Evolutionary conservation across 768 basidiomycete species (phyloP).

Genomic region (Mrakia frigida): DNA sequence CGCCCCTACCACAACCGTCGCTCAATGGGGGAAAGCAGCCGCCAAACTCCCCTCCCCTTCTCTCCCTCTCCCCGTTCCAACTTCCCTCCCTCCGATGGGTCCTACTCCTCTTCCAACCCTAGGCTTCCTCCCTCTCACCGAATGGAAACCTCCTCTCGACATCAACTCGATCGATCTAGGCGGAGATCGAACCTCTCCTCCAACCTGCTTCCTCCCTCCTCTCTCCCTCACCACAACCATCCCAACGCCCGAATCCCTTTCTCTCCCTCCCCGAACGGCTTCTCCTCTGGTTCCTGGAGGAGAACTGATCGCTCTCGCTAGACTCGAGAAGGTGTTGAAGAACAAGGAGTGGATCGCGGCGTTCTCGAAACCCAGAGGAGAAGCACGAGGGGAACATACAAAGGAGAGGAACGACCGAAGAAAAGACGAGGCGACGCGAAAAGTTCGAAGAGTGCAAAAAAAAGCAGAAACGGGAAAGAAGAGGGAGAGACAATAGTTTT

Average conservation of each 20-base stretch:
- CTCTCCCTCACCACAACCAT: slow-evolving; percentile 32
- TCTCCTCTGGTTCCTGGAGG: slow-evolving; percentile 40
- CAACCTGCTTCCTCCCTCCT: slow-evolving; percentile 5
- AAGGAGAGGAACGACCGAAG: neutral
- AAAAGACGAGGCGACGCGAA: neutral
- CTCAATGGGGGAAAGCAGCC: slow-evolving; percentile 41
- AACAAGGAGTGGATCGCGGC: slow-evolving; percentile 40
- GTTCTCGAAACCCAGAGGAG: slow-evolving; percentile 44
- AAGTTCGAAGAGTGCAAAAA: neutral
- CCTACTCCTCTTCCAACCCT: slow-evolving; percentile 9
- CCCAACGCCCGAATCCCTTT: slow-evolving; percentile 44
- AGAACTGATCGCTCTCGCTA: slow-evolving; percentile 39
- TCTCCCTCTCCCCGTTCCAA: slow-evolving; percentile 37
- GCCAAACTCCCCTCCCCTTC: slow-evolving; percentile 38
- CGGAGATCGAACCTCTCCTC: neutral
- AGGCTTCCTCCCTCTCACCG: neutral
- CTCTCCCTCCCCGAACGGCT: slow-evolving; percentile 37
- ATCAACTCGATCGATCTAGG: slow-evolving; percentile 21
- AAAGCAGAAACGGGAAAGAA: neutral
- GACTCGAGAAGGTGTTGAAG: slow-evolving; percentile 38
- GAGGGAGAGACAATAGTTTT: neutral
- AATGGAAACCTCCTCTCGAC: neutral
- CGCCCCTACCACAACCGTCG: slow-evolving; percentile 42
- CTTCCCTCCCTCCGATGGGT: slow-evolving; percentile 40
- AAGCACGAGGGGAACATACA: neutral